These are phyloP conservation scores for Tulasnella sp. DNA, from an alignment of 768 basidiomycete species.

Conservation along the genomic window DNA sequence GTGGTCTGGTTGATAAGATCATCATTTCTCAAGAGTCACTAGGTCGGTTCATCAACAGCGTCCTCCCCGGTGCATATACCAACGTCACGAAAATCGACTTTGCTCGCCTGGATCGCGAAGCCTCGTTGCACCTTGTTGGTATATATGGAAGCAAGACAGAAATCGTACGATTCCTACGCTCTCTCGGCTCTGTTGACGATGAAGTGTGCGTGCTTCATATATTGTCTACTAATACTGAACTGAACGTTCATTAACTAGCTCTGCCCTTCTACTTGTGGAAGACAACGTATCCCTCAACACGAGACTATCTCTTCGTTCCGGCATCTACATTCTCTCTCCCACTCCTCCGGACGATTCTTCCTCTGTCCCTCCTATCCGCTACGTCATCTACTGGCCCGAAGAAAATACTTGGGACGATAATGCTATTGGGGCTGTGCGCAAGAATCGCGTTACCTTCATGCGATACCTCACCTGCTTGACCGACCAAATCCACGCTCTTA, in stretches of 20 bases:
- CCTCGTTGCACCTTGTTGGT: constrained; percentile 43
- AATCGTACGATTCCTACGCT: constrained; percentile 41
- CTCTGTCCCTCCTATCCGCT: constrained; percentile 22
- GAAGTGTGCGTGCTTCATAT: constrained; percentile 34
- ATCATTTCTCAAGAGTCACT: constrained; percentile 50
- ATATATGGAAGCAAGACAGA: constrained; percentile 50
- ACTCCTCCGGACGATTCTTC: background rate
- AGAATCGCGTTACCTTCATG: constrained; percentile 56
- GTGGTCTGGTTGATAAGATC: constrained; percentile 41
- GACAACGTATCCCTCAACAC: background rate
- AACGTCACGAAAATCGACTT: constrained; percentile 54
- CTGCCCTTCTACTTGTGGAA: background rate
- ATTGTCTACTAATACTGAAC: background rate
- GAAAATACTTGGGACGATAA: constrained; percentile 41
- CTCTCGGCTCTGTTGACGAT: constrained; percentile 34
- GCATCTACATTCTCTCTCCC: constrained; percentile 9
- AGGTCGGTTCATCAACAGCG: constrained; percentile 40
- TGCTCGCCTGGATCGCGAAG: constrained; percentile 39
- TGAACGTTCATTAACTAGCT: background rate
- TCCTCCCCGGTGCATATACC: constrained; percentile 45
- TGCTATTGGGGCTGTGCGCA: constrained; percentile 37
- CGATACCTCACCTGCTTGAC: constrained; percentile 53
- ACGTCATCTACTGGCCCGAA: constrained; percentile 56
- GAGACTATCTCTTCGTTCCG: background rate
- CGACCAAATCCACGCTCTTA: constrained; percentile 47